These are phyloP conservation scores for Aspergillus steynii DNA, from an alignment of 495 filamentous ascomycete species.

Conservation along the genomic window DNA sequence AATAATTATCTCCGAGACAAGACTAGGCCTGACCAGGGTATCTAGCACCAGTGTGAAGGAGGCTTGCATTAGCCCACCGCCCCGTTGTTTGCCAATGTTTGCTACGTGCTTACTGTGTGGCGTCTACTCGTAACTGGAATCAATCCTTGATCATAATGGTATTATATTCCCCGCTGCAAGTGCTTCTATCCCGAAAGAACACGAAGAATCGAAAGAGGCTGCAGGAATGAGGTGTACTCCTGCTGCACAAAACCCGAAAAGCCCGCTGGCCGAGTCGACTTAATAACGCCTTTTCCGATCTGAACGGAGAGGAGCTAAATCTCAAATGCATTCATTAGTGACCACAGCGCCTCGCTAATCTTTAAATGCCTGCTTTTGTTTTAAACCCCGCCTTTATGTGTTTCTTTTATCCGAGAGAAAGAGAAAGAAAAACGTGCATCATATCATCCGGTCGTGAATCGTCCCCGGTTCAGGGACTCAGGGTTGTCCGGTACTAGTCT, in stretches of 20 bases:
- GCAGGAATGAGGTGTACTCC: not conserved
- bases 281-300: not conserved
- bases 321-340: not conserved
- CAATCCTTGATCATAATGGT: not conserved
- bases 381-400: not conserved
- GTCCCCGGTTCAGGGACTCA: no score
- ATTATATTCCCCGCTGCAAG: not conserved
- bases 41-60: no score
- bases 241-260: not conserved
- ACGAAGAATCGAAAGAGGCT: not conserved
- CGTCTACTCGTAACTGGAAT: not conserved
- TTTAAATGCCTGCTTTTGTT: not conserved
- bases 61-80: no score
- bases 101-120: no score
- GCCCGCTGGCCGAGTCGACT: not conserved
- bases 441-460: not conserved
- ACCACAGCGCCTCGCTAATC: not conserved
- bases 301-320: slow-evolving; percentile 3
- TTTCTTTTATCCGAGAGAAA: not conserved
- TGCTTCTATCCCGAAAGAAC: not conserved
- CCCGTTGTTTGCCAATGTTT: no score
- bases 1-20: no score
- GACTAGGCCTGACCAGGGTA: no score
- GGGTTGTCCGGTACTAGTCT: slow-evolving; percentile 46
- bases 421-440: not conserved